Percentiles rank a stretch among this genome's conserved stretches.
Conservation (phyloP, 2,329 filamentous ascomycete species). For the Drechslerella coelobrocha region DNA sequence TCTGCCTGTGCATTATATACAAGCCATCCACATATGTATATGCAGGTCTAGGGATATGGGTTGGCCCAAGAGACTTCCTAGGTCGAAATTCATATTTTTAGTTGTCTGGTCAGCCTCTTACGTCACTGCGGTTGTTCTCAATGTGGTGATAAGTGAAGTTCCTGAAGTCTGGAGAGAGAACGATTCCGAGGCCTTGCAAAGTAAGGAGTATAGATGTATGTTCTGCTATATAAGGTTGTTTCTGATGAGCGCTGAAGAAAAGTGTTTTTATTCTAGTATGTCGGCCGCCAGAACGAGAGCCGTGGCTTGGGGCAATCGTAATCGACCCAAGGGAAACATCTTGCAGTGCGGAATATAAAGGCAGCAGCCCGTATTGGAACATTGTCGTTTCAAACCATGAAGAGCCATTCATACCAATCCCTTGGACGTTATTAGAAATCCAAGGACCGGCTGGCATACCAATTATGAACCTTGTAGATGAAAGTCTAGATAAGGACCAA, state of each 20-base stretch:
- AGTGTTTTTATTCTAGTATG: conserved; percentile 20
- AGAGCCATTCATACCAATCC: conserved; percentile 12
- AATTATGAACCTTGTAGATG: conserved; percentile 24
- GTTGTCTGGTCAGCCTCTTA: neutral
- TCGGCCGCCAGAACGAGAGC: conserved; percentile 27
- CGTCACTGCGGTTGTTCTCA: conserved; percentile 25
- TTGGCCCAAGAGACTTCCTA: neutral
- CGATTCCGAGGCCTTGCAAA: conserved; percentile 22
- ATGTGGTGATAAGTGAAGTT: conserved; percentile 21
- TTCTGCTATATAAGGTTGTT: neutral
- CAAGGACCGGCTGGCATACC: conserved; percentile 17
- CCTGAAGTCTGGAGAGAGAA: conserved; percentile 33
- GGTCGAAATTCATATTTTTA: conserved; percentile 5
- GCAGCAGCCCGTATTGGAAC: conserved; percentile 22
- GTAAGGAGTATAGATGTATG: conserved; percentile 41
- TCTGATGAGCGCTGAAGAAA: neutral
- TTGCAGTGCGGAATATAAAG: neutral
- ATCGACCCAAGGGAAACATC: conserved; percentile 24
- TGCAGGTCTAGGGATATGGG: conserved; percentile 14
- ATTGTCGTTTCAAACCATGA: conserved; percentile 2
- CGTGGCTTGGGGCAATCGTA: conserved; percentile 34
- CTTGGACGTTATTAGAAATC: conserved; percentile 22
- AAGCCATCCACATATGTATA: neutral
- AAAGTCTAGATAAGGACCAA: conserved; percentile 10
- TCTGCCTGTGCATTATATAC: neutral